A percentile compares a stretch with the other conserved stretches of the same genome.
These are phyloP conservation scores for Casaregolazyma lundiana DNA, from an alignment of 1,139 yeast genomes.

Conservation along the genomic window DNA sequence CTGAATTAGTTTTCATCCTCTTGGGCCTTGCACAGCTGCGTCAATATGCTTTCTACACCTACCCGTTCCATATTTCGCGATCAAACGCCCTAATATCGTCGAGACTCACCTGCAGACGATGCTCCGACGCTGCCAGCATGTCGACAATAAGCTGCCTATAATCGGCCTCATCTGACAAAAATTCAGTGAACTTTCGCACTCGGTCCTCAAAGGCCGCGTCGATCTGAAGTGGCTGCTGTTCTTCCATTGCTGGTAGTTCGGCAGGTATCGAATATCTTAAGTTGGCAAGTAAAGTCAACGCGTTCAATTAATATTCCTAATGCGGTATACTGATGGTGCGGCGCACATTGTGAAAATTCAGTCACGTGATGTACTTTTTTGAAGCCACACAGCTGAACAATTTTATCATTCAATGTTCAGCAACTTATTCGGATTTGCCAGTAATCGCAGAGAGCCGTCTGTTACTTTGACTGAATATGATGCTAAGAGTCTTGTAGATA, in stretches of 20 bases:
- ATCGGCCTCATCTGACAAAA: slow-evolving; percentile 60
- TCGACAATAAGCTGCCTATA: slow-evolving; percentile 67
- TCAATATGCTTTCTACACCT: not conserved
- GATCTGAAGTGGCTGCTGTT: slow-evolving; percentile 9
- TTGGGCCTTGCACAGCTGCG: not conserved
- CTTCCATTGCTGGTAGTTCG: not conserved
- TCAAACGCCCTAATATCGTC: slow-evolving; percentile 90
- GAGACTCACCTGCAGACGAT: slow-evolving; percentile 68
- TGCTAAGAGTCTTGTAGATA: slow-evolving; percentile 16
- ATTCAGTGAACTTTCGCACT: slow-evolving; percentile 83
- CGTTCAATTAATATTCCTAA: slow-evolving; percentile 11
- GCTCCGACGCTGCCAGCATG: slow-evolving; percentile 62
- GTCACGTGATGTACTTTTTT: not conserved
- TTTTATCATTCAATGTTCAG: slow-evolving; percentile 3
- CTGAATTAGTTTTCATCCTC: not conserved
- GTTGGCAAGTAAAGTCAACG: slow-evolving; percentile 2
- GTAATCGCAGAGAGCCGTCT: not conserved
- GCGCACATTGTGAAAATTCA: too few species aligned
- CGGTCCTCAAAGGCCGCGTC: slow-evolving; percentile 52
- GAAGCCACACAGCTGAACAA: not conserved
- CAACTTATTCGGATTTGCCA: not conserved
- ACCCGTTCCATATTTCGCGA: slow-evolving; percentile 70
- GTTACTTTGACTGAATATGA: slow-evolving; percentile 19
- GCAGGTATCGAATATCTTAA: not conserved
- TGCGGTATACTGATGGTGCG: not conserved